A percentile compares a stretch with the other conserved stretches of the same genome.
Conservation (phyloP, 2,329 filamentous ascomycete genomes). For the Epichloe festucae region DNA sequence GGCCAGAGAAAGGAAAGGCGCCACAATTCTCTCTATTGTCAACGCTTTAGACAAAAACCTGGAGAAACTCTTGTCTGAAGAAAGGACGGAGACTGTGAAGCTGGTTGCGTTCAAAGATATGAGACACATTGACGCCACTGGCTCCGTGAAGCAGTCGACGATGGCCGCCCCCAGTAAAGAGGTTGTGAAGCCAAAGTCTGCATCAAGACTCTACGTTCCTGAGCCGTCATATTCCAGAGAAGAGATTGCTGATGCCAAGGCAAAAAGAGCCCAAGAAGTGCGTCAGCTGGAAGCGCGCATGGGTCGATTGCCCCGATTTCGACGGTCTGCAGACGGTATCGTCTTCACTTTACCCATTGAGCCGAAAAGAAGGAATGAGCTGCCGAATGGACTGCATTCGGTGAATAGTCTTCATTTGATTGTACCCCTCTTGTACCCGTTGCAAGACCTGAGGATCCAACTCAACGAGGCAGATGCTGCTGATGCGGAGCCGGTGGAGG, state of each 20-base stretch:
- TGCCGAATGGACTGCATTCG: constrained; percentile 47
- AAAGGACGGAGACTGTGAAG: constrained; percentile 61
- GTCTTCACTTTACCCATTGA: constrained; percentile 60
- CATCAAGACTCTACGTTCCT: constrained; percentile 22
- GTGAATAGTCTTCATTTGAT: constrained; percentile 54
- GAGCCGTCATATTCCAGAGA: constrained; percentile 41
- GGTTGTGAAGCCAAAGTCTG: constrained; percentile 6
- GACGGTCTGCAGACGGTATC: constrained; percentile 55
- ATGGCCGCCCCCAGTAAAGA: constrained; percentile 1
- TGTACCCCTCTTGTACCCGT: constrained; percentile 58
- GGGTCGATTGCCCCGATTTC: constrained; percentile 52
- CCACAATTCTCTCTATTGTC: constrained; percentile 52
- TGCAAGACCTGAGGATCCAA: constrained; percentile 53
- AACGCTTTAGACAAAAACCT: constrained; percentile 61
- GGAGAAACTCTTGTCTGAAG: constrained; percentile 54
- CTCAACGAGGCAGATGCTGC: constrained; percentile 48
- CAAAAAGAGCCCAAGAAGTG: constrained; percentile 50
- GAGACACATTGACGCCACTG: constrained; percentile 26
- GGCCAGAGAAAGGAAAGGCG: constrained; percentile 37
- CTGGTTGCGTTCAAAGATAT: constrained; percentile 49
- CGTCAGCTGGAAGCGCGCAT: constrained; percentile 66
- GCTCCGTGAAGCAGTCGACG: background rate
- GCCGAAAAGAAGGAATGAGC: constrained; percentile 43
- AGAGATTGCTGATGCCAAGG: constrained; percentile 49
- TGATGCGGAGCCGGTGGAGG: constrained; percentile 51